Evolutionary conservation across 208 protist species (phyloP).

Genomic region (Giardia muris): DNA sequence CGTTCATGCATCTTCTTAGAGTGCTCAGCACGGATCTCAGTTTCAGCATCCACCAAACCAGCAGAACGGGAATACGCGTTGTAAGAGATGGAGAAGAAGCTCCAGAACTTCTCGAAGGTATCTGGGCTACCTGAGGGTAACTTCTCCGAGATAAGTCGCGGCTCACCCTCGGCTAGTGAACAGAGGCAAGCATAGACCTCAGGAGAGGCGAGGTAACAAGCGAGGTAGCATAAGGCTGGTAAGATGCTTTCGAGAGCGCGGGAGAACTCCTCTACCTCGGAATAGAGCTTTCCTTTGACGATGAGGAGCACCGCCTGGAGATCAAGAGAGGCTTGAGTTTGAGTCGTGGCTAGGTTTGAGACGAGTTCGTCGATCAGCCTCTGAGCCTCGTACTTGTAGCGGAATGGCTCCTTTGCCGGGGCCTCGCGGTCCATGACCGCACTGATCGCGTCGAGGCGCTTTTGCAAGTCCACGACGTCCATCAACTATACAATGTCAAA

Average conservation of each 20-base stretch:
- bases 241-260: background rate
- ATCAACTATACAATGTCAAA: too few relatives aligned
- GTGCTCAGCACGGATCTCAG: background rate
- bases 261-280: background rate
- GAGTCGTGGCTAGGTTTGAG: background rate
- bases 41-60: background rate
- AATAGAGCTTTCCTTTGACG: background rate
- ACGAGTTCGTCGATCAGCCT: background rate
- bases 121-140: background rate
- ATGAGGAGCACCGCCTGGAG: background rate
- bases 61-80: background rate
- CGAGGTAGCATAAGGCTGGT: background rate
- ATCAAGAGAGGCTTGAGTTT: background rate
- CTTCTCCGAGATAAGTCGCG: background rate
- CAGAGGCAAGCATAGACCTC: background rate
- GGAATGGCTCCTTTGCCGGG: background rate
- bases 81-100: background rate
- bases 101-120: background rate
- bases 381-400: background rate
- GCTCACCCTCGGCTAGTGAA: background rate
- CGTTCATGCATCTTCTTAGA: background rate
- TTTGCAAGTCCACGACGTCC: background rate
- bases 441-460: background rate
- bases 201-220: background rate
- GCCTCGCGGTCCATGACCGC: background rate